phyloP scores from a whole-genome alignment of 2,329 filamentous ascomycete species.

The Nannizziopsis arthrosporioides region DNA sequence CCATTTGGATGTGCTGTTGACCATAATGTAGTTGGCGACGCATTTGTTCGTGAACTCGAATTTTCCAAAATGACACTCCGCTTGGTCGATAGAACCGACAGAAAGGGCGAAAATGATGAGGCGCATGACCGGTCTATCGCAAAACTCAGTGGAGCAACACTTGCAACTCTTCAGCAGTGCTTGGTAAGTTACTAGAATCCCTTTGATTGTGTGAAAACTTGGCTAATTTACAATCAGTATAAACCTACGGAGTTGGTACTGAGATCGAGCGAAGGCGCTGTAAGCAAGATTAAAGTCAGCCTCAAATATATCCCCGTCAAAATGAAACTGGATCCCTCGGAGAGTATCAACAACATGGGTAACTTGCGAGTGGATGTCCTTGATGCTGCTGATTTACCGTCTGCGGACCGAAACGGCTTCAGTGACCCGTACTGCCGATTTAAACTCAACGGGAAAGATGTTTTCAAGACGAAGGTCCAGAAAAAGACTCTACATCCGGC shows the following conservation, averaged over 20 bases:
- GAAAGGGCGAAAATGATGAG: slow-evolving; percentile 50
- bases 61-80: slow-evolving; percentile 86
- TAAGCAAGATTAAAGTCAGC: slow-evolving; percentile 76
- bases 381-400: slow-evolving; percentile 75
- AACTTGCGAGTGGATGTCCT: slow-evolving; percentile 86
- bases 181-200: slow-evolving; percentile 46
- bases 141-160: slow-evolving; percentile 70
- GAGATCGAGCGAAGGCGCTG: slow-evolving; percentile 62
- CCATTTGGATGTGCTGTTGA: background rate
- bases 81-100: slow-evolving; percentile 67
- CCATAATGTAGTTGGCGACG: slow-evolving; percentile 57
- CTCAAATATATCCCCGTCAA: slow-evolving; percentile 88
- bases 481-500: slow-evolving; percentile 93
- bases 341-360: slow-evolving; percentile 99
- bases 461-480: slow-evolving; percentile 89
- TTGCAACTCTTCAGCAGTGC: slow-evolving; percentile 78
- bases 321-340: slow-evolving; percentile 86
- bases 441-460: slow-evolving; percentile 71
- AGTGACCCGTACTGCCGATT: slow-evolving; percentile 97
- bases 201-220: slow-evolving; percentile 1
- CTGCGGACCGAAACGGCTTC: slow-evolving; percentile 90
- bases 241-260: slow-evolving; percentile 75
- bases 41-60: slow-evolving; percentile 92
- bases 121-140: slow-evolving; percentile 62
- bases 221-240: slow-evolving; percentile 47